A percentile compares a stretch with the other conserved stretches of the same genome.
phyloP scores from a whole-genome alignment of 371 early-diverging fungal species.

The Mucor lusitanicus region DNA sequence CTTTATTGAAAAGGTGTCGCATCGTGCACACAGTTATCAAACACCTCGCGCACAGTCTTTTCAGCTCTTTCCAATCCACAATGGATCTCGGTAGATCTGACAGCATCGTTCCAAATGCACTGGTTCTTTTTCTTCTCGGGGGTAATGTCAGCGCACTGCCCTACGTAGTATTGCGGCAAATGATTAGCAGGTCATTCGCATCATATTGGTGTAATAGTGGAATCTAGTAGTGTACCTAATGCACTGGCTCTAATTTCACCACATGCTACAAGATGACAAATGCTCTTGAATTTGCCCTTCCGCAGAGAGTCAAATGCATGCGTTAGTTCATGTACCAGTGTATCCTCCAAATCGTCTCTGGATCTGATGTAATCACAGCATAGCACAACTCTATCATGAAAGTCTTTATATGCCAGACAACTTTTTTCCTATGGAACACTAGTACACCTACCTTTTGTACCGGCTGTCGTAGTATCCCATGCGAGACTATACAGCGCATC shows the following conservation, averaged over 20 bases:
- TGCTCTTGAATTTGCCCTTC: constrained; percentile 38
- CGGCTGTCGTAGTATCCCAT: constrained; percentile 47
- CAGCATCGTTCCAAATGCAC: constrained; percentile 44
- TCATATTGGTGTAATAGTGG: not conserved
- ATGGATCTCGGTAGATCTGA: constrained; percentile 40
- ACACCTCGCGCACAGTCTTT: constrained; percentile 37
- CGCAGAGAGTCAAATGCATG: constrained; percentile 50
- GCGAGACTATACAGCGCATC: constrained; percentile 20
- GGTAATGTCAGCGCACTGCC: constrained; percentile 39
- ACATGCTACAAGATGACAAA: constrained; percentile 48
- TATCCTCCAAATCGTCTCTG: constrained; percentile 38
- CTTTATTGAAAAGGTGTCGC: constrained; percentile 34
- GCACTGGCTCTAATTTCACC: constrained; percentile 49
- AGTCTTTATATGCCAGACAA: not conserved
- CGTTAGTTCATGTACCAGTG: constrained; percentile 49
- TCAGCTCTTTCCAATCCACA: constrained; percentile 32
- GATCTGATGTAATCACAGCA: constrained; percentile 48
- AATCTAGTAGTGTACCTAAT: constrained; percentile 39
- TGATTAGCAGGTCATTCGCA: not conserved
- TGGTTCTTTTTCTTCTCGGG: constrained; percentile 19
- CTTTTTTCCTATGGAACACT: no score
- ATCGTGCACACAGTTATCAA: constrained; percentile 39
- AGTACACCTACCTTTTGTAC: constrained; percentile 35
- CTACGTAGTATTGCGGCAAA: constrained; percentile 4
- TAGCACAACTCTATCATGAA: constrained; percentile 33